phyloP scores from a whole-genome alignment of 176 grass and related monocot genomes.

The Carex parvula region DNA sequence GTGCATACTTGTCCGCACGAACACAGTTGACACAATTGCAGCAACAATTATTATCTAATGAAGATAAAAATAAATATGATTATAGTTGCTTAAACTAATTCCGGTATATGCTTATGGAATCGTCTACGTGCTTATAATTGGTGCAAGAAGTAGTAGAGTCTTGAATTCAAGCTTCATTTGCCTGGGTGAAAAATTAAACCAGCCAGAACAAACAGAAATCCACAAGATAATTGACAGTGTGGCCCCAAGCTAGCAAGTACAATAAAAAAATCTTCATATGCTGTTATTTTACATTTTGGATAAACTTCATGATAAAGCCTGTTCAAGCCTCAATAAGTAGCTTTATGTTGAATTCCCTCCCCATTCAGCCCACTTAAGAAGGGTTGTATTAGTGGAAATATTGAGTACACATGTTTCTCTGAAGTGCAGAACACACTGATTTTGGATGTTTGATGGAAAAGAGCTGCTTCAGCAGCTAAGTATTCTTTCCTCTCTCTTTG shows the following conservation, averaged over 20 bases:
- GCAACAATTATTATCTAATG: conserved; percentile 70
- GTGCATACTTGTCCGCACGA: conserved; percentile 74
- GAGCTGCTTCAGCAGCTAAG: not conserved
- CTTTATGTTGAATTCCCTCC: not conserved
- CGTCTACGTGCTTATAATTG: not conserved
- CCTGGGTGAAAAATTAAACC: not conserved
- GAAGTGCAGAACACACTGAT: no score
- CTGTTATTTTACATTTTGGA: not conserved
- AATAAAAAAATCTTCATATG: not conserved
- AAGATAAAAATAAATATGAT: not conserved
- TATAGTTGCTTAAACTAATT: not conserved
- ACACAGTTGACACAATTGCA: conserved; percentile 61
- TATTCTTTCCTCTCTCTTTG: not conserved
- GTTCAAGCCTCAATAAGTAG: not conserved
- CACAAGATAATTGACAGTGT: not conserved
- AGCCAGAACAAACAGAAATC: not conserved
- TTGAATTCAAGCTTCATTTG: not conserved
- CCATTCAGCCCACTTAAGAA: not conserved
- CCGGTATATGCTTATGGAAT: not conserved
- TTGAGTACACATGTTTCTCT: not conserved
- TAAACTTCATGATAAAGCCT: not conserved
- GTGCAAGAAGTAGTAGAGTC: not conserved
- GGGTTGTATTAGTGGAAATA: not conserved
- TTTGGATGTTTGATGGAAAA: no score
- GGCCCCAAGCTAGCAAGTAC: not conserved